These are phyloP conservation scores for Cetraspora pellucida DNA, from an alignment of 192 early-diverging fungal species.

Conservation along the genomic window DNA sequence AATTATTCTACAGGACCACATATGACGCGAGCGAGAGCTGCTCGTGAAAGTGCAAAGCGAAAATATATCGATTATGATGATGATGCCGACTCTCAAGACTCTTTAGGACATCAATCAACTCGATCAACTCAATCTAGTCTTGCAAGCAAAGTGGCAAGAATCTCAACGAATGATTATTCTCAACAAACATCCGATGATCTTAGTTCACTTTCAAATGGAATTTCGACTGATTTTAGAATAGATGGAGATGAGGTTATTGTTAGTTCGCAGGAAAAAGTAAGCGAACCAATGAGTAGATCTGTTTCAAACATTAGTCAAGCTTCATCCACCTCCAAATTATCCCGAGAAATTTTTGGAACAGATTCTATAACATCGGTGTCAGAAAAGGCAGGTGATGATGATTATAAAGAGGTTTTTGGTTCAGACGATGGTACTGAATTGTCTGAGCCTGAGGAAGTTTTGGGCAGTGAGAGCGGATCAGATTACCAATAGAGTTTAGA, in stretches of 20 bases:
- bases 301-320: background rate
- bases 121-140: background rate
- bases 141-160: background rate
- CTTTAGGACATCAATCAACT: background rate
- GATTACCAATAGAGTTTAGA: no score
- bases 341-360: background rate
- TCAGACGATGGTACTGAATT: conserved; percentile 6
- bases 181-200: background rate
- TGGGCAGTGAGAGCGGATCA: no score
- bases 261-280: no score
- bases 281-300: background rate
- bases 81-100: background rate
- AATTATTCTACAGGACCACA: background rate
- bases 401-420: conserved; percentile 2
- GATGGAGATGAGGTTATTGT: no score
- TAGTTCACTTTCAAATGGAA: background rate
- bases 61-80: background rate
- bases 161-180: background rate
- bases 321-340: background rate
- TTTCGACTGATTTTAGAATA: background rate
- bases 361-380: background rate
- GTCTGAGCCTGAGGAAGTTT: background rate
- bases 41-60: no score
- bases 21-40: no score
- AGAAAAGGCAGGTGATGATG: background rate